phyloP scores from a whole-genome alignment of 2,329 filamentous ascomycete species.

The Trichoderma simmonsii region DNA sequence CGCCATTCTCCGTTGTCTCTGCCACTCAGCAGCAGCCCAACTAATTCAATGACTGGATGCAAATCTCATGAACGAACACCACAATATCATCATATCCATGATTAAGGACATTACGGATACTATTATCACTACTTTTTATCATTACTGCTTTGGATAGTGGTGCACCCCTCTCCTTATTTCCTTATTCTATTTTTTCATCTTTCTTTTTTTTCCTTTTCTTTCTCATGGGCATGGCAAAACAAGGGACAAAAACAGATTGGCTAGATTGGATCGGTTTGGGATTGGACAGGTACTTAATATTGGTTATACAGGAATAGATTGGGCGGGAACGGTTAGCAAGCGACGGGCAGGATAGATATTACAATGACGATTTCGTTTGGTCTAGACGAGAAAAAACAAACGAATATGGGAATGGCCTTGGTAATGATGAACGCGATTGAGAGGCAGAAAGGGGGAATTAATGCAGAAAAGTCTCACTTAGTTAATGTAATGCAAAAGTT shows the following conservation, averaged over 20 bases:
- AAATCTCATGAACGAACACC: not conserved
- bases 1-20: slow-evolving; percentile 10
- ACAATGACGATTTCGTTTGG: not conserved
- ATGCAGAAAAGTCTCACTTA: not conserved
- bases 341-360: not conserved
- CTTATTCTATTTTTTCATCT: not conserved
- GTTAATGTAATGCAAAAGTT: not conserved
- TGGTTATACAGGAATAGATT: slow-evolving; percentile 11
- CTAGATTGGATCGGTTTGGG: not conserved
- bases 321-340: not conserved
- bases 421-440: not conserved
- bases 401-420: not conserved
- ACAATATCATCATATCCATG: not conserved
- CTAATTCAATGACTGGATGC: not conserved
- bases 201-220: not conserved
- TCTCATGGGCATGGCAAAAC: not conserved
- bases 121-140: not conserved
- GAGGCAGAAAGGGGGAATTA: not conserved
- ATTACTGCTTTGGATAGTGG: not conserved
- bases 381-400: not conserved
- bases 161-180: not conserved
- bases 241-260: not conserved
- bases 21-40: slow-evolving; percentile 1
- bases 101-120: not conserved
- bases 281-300: not conserved